A percentile compares a stretch with the other conserved stretches of the same genome.
These are phyloP conservation scores for Verticillium alfalfae DNA, from an alignment of 2,329 filamentous ascomycete genomes.

Conservation along the genomic window DNA sequence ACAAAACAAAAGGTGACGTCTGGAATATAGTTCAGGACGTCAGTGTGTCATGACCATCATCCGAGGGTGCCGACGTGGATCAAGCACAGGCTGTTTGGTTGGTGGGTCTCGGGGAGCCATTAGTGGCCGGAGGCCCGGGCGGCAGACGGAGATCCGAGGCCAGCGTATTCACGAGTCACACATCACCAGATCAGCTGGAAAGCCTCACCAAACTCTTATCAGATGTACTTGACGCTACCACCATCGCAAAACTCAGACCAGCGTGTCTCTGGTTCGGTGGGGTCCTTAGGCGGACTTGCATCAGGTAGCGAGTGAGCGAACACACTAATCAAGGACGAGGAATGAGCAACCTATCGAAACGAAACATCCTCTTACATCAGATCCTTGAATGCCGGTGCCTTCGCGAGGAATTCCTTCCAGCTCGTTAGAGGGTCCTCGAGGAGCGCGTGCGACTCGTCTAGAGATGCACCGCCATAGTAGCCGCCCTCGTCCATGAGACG, in stretches of 20 bases:
- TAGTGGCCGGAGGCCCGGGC: background rate
- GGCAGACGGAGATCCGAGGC: background rate
- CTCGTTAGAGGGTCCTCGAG: conserved; percentile 25
- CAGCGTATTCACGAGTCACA: background rate
- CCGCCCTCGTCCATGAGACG: conserved; percentile 29
- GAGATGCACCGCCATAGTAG: conserved; percentile 27
- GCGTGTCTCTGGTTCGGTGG: too few relatives aligned
- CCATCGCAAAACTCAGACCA: too few relatives aligned
- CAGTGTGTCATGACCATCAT: background rate
- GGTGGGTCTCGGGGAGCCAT: background rate
- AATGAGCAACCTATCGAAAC: background rate
- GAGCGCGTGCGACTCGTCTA: conserved; percentile 21
- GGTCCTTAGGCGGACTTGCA: too few relatives aligned
- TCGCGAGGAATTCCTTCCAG: conserved; percentile 27
- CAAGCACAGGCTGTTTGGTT: background rate
- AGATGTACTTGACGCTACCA: too few relatives aligned
- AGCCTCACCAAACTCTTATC: too few relatives aligned
- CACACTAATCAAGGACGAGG: too few relatives aligned
- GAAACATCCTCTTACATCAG: background rate
- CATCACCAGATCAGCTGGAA: too few relatives aligned
- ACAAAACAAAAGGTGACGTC: background rate
- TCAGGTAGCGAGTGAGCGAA: too few relatives aligned
- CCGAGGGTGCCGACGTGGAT: background rate
- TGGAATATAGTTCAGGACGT: background rate
- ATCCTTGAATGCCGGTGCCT: background rate